These are phyloP conservation scores for Naegleria fowleri DNA, from an alignment of 208 protist genomes.

Conservation along the genomic window DNA sequence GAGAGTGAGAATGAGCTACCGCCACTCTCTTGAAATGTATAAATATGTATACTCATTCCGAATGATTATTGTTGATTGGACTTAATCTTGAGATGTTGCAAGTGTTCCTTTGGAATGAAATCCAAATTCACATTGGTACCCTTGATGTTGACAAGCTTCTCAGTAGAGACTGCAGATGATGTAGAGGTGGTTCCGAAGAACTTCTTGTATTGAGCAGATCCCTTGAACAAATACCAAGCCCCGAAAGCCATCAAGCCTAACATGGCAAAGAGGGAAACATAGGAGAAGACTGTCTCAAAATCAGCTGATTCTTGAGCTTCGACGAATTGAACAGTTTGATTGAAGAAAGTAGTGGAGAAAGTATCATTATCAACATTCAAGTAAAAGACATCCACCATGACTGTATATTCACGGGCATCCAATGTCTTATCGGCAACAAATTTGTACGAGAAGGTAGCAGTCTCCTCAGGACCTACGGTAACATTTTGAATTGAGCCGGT, in stretches of 20 bases:
- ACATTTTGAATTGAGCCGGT: slow-evolving; percentile 66
- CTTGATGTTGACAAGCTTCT: too few species aligned
- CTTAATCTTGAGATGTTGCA: background rate
- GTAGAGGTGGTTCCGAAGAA: background rate
- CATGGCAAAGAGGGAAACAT: slow-evolving; percentile 63
- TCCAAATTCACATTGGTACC: background rate
- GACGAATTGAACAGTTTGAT: slow-evolving; percentile 60
- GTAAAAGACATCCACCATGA: slow-evolving; percentile 67
- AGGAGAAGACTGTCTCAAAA: slow-evolving; percentile 67
- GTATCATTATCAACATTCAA: slow-evolving; percentile 58
- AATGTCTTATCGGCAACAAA: slow-evolving; percentile 61
- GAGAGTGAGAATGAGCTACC: too few species aligned
- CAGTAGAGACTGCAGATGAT: background rate
- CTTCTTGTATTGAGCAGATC: background rate
- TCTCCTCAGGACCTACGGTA: slow-evolving; percentile 54
- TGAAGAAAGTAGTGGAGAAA: slow-evolving; percentile 61
- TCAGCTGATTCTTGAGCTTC: slow-evolving; percentile 61
- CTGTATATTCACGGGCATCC: slow-evolving; percentile 69
- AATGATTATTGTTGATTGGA: too few species aligned
- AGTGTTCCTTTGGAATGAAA: background rate
- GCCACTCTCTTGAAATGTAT: too few species aligned
- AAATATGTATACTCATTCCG: too few species aligned
- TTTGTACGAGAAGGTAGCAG: slow-evolving; percentile 64
- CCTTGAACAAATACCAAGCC: background rate
- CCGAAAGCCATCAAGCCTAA: slow-evolving; percentile 54